Evolutionary conservation across 768 basidiomycete species (phyloP), one percentile per base, ranked within the genome.

Genomic region (Amanita rubescens): DNA sequence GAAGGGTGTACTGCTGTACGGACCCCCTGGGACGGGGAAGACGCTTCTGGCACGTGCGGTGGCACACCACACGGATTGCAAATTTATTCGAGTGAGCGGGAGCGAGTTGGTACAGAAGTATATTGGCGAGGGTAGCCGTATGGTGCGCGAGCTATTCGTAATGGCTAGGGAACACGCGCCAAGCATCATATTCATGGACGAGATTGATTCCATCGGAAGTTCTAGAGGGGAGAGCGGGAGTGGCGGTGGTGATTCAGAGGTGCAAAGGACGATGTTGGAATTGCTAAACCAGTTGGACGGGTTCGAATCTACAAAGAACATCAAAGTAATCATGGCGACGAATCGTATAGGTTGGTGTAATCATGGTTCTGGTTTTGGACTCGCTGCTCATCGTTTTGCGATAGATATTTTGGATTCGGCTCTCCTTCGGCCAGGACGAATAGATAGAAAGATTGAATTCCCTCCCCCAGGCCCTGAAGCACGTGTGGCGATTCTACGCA

Each of bases 151-250:
- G 72, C 70, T 98, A 55, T 98, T 98, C 75, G 93, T 96, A 56
- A 97, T 96, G 95, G 95, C 95, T 2, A 71, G 94, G 57, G 95
- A 97, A 67, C 93, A 96, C 63, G 95, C 95, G 32, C 95, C 95
- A 33, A 90, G 88, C 68, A 96, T 98, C 71, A 96, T 98, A 66
- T 97, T 98, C 76, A 96, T 98, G 94, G 95, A 97, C 67, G 95
- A 97, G 71, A 97, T 98, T 58, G 95, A 98, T 71, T 93, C 90
- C 17, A 98, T 98, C 63, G 95, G 95, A 51, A 89, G 86, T 58
- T 92, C 91, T 58, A 72, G 94, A 65, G 92, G 94, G 10, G 90
- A 94, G 65, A 85, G 94, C 63, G 92, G 94, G 15, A 89, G 90
- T 47, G 88, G 90, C 19, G 85, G 85, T 38, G 90, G 90, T 1